Conservation (phyloP, 2,329 filamentous ascomycete species). For the Cladophialophora immunda region DNA sequence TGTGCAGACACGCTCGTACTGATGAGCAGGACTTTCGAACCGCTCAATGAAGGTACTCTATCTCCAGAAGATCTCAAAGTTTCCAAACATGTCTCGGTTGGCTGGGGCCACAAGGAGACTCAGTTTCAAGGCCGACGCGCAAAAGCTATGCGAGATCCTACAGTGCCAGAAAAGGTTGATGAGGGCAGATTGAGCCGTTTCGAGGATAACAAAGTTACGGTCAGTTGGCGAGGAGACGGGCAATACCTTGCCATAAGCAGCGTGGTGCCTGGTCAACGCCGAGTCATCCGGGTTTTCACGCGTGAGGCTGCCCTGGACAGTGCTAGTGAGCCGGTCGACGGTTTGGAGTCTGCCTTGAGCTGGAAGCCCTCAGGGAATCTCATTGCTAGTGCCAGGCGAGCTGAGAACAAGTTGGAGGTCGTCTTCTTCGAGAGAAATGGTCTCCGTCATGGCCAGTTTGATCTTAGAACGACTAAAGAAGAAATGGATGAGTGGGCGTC, state of each 20-base stretch:
- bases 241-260: conserved; percentile 88
- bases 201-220: conserved; percentile 76
- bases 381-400: conserved; percentile 82
- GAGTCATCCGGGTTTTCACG: conserved; percentile 88
- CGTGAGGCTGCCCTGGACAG: conserved; percentile 90
- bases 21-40: conserved; percentile 92
- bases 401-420: conserved; percentile 71
- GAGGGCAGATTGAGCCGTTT: conserved; percentile 76
- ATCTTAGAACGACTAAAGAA: conserved; percentile 72
- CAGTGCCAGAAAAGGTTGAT: conserved; percentile 91
- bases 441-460: conserved; percentile 93
- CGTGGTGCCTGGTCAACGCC: conserved; percentile 72
- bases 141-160: conserved; percentile 86
- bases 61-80: conserved; percentile 78
- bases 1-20: conserved; percentile 81
- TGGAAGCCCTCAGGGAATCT: conserved; percentile 93
- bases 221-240: conserved; percentile 95
- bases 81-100: conserved; percentile 95
- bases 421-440: conserved; percentile 98
- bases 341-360: conserved; percentile 84
- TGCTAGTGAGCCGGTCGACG: conserved; percentile 92
- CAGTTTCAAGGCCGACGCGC: conserved; percentile 95
- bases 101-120: conserved; percentile 98
- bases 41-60: conserved; percentile 77
- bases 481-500: conserved; percentile 64